phyloP scores from a whole-genome alignment of 176 grass and related monocot genomes.

The Phragmites australis region DNA sequence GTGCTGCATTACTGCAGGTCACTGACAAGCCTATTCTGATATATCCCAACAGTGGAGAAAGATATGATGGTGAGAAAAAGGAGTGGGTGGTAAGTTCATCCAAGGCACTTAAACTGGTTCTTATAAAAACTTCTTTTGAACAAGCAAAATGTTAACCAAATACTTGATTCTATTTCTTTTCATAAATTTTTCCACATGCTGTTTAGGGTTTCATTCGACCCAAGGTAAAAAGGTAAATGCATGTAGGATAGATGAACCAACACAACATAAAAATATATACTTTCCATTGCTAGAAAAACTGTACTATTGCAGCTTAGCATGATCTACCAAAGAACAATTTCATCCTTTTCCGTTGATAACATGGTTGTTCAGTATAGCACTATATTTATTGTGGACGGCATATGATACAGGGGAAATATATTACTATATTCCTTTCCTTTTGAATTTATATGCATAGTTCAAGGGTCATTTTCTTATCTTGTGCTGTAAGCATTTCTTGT shows the following conservation, averaged over 20 bases:
- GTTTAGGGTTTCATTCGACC: too few relatives aligned
- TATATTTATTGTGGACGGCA: background rate
- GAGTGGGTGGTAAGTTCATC: slow-evolving; percentile 89
- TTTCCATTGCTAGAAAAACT: background rate
- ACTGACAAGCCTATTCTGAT: slow-evolving; percentile 93
- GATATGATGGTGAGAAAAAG: slow-evolving; percentile 75
- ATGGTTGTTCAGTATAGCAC: background rate
- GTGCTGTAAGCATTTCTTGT: background rate
- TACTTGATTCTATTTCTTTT: slow-evolving; percentile 12
- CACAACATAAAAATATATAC: background rate
- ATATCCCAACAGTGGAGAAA: slow-evolving; percentile 91
- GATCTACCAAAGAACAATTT: background rate
- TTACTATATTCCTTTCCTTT: background rate
- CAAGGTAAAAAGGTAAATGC: background rate
- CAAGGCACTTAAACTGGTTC: background rate
- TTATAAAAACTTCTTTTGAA: background rate
- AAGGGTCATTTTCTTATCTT: background rate
- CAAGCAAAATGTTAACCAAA: slow-evolving; percentile 12
- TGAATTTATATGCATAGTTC: background rate
- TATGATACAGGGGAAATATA: background rate
- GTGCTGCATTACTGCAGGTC: slow-evolving; percentile 43
- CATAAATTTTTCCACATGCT: background rate
- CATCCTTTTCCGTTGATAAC: background rate
- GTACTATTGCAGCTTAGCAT: background rate
- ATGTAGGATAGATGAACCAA: background rate